A percentile compares a stretch with the other conserved stretches of the same genome.
phyloP scores from a whole-genome alignment of 805 yeast species.

The Metschnikowia kofuensis region DNA sequence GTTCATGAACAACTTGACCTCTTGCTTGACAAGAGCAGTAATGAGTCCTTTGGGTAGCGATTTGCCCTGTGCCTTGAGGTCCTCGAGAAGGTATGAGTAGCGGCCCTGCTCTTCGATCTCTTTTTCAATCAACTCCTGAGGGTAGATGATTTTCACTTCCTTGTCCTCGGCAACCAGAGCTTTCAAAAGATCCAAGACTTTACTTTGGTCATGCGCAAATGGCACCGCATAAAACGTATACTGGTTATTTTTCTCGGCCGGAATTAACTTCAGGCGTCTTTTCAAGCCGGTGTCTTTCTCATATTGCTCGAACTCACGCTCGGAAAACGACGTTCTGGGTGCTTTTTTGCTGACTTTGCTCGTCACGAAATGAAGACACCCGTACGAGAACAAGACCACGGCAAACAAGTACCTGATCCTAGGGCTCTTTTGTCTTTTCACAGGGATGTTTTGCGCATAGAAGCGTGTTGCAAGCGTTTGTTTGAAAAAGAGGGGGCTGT shows the following conservation, averaged over 20 bases:
- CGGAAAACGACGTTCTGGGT: conserved; percentile 42
- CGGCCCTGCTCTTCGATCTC: conserved; percentile 46
- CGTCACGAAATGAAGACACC: conserved; percentile 30
- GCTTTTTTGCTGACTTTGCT: conserved; percentile 28
- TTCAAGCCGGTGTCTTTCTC: conserved; percentile 50
- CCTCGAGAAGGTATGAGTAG: conserved; percentile 53
- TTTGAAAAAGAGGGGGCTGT: neutral
- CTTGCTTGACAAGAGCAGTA: conserved; percentile 47
- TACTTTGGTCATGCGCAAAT: conserved; percentile 23
- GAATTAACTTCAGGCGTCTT: conserved; percentile 45
- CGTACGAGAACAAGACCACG: conserved; percentile 33
- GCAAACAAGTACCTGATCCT: conserved; percentile 36
- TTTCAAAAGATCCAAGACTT: conserved; percentile 16
- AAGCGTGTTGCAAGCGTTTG: neutral
- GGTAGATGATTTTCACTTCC: conserved; percentile 46
- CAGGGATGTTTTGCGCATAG: conserved; percentile 8
- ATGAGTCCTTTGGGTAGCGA: conserved; percentile 45
- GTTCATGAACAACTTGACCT: conserved; percentile 32
- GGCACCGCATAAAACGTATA: conserved; percentile 43
- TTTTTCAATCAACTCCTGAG: conserved; percentile 44
- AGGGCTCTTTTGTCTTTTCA: conserved; percentile 21
- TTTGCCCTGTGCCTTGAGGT: conserved; percentile 27
- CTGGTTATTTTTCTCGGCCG: conserved; percentile 34
- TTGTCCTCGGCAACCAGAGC: conserved; percentile 15
- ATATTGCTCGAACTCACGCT: conserved; percentile 47